These are phyloP conservation scores for Ophiostoma pallidulum DNA, from an alignment of 2,329 filamentous ascomycete species.

Conservation along the genomic window DNA sequence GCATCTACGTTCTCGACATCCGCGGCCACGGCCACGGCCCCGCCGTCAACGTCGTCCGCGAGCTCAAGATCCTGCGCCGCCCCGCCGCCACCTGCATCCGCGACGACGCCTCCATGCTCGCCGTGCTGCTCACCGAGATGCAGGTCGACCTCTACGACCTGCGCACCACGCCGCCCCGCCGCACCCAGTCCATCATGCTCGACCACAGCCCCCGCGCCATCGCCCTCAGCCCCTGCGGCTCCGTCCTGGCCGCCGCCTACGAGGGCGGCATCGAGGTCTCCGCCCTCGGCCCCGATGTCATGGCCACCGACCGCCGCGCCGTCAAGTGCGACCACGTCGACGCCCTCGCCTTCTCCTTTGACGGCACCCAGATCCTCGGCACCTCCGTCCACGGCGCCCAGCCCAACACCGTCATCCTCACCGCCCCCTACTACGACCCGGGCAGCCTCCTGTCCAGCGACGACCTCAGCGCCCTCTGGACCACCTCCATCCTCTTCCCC, in stretches of 20 bases:
- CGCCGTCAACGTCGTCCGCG: constrained; percentile 55
- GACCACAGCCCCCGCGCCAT: constrained; percentile 72
- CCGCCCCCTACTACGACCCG: constrained; percentile 70
- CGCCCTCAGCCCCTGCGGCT: constrained; percentile 69
- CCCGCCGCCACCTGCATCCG: constrained; percentile 69
- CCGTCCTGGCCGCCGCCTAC: constrained; percentile 75
- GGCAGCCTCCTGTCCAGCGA: constrained; percentile 57
- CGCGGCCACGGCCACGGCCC: constrained; percentile 28
- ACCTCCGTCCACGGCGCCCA: constrained; percentile 57
- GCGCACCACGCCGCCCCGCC: constrained; percentile 51
- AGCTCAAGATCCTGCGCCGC: constrained; percentile 69
- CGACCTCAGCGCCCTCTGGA: constrained; percentile 68
- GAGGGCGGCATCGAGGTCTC: constrained; percentile 84
- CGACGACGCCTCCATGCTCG: constrained; percentile 66
- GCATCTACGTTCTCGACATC: constrained; percentile 70
- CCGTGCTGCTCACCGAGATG: constrained; percentile 71
- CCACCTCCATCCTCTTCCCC: constrained; percentile 74
- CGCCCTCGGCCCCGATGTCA: constrained; percentile 55
- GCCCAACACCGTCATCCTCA: constrained; percentile 65
- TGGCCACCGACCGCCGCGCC: constrained; percentile 59
- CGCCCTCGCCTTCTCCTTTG: constrained; percentile 62
- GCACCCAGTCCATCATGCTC: constrained; percentile 65
- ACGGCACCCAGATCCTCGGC: constrained; percentile 69
- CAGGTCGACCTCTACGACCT: constrained; percentile 82
- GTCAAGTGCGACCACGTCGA: constrained; percentile 74